Conservation (phyloP, 163 green algal species). For the Volvox carteri region DNA sequence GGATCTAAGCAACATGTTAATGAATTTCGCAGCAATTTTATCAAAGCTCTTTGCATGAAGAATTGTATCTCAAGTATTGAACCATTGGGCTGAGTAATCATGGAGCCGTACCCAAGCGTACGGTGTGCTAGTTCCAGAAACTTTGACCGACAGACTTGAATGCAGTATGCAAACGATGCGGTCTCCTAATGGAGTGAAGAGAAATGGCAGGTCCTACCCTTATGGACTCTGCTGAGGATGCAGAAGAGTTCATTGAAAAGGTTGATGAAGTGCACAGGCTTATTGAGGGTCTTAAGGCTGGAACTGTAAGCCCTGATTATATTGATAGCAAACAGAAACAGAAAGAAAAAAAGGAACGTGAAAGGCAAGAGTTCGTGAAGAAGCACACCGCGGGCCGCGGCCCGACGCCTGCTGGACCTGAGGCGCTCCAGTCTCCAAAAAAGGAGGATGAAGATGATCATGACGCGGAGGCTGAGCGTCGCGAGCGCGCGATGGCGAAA, state of each 20-base stretch:
- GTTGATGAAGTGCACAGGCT: constrained; percentile 79
- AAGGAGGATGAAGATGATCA: not conserved
- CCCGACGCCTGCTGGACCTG: not conserved
- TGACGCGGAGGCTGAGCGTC: constrained; percentile 57
- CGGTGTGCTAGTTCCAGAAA: constrained; percentile 7
- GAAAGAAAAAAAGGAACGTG: constrained; percentile 57
- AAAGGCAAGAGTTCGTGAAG: not conserved
- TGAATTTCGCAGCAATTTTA: too few species aligned
- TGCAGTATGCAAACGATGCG: not conserved
- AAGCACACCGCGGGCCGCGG: constrained; percentile 42
- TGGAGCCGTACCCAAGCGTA: not conserved
- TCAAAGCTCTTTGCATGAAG: too few species aligned
- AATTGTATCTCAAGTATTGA: too few species aligned
- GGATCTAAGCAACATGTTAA: too few species aligned
- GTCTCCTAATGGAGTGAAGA: not conserved
- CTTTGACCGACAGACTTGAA: not conserved
- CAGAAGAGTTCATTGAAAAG: constrained; percentile 76
- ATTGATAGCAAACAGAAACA: constrained; percentile 68
- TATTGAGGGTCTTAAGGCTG: constrained; percentile 74
- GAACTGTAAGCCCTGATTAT: constrained; percentile 74
- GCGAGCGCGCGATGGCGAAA: constrained; percentile 67
- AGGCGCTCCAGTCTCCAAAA: not conserved
- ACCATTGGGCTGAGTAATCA: too few species aligned
- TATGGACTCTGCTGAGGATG: constrained; percentile 54
- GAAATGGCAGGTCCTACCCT: constrained; percentile 21